A percentile compares a stretch with the other conserved stretches of the same genome.
Evolutionary conservation across 306 rosid species (phyloP).

Genomic region (Quercus wislizeni): DNA sequence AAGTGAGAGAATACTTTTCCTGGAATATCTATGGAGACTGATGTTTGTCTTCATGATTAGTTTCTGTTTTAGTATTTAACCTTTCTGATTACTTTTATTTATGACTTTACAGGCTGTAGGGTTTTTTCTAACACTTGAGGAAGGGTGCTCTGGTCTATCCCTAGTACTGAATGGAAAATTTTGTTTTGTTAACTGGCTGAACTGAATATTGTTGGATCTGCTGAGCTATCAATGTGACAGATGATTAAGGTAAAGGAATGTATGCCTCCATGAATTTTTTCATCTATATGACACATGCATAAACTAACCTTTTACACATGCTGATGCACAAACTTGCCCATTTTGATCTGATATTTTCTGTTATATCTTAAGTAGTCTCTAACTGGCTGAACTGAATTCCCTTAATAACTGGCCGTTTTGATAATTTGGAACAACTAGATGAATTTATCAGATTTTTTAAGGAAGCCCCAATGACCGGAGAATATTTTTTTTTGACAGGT

Average conservation of each 20-base stretch:
- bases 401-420: no score
- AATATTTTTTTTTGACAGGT: no score
- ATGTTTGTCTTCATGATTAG: not conserved
- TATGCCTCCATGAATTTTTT: not conserved
- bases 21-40: not conserved
- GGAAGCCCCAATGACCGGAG: no score
- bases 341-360: not conserved
- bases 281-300: not conserved
- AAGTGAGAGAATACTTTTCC: not conserved
- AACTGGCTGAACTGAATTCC: not conserved
- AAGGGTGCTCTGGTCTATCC: not conserved
- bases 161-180: not conserved
- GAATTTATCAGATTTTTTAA: no score
- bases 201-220: not conserved
- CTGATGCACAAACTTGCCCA: not conserved
- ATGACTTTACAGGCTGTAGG: not conserved
- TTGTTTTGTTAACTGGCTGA: not conserved
- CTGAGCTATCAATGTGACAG: not conserved
- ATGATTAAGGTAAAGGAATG: slow-evolving; percentile 1
- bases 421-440: no score
- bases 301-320: not conserved
- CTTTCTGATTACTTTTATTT: not conserved
- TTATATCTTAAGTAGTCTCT: not conserved
- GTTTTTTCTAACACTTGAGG: not conserved
- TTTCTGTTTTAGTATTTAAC: not conserved